phyloP scores from a whole-genome alignment of 2,329 filamentous ascomycete genomes.

The Cladosporium sp. region DNA sequence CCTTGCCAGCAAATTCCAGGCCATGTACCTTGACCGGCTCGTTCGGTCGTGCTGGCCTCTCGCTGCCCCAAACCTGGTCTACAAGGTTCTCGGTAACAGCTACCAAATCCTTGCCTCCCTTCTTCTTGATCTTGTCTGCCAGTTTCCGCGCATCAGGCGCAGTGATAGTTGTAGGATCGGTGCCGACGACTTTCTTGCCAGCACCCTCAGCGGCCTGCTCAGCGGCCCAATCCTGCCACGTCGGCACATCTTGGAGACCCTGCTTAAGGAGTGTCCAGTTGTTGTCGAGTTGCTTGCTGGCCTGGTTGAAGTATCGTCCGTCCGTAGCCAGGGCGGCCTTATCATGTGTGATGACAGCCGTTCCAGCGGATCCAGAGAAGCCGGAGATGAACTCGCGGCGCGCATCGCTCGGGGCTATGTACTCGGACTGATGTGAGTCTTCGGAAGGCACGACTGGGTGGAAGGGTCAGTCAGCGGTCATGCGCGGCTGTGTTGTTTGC shows the following conservation, averaged over 20 bases:
- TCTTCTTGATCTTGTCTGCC: slow-evolving; percentile 81
- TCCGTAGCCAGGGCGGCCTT: slow-evolving; percentile 92
- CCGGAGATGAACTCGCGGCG: slow-evolving; percentile 89
- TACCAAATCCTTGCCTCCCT: slow-evolving; percentile 73
- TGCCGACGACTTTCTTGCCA: slow-evolving; percentile 82
- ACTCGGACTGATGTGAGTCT: slow-evolving; percentile 96
- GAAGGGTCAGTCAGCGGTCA: slow-evolving; percentile 40
- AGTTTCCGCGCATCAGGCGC: slow-evolving; percentile 72
- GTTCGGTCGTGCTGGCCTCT: slow-evolving; percentile 71
- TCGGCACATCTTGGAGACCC: slow-evolving; percentile 88
- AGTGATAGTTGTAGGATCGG: slow-evolving; percentile 86
- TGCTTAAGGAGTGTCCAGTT: slow-evolving; percentile 95
- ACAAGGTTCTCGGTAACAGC: slow-evolving; percentile 80
- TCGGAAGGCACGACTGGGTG: slow-evolving; percentile 85
- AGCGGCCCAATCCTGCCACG: slow-evolving; percentile 94
- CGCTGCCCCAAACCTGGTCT: slow-evolving; percentile 81
- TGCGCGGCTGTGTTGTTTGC: slow-evolving; percentile 20
- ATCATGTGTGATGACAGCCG: slow-evolving; percentile 80
- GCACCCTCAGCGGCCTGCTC: slow-evolving; percentile 67
- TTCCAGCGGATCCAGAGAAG: slow-evolving; percentile 93
- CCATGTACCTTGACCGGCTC: slow-evolving; percentile 73
- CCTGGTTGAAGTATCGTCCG: slow-evolving; percentile 97
- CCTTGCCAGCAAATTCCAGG: slow-evolving; percentile 76
- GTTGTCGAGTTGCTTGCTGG: slow-evolving; percentile 79
- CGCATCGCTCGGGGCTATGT: slow-evolving; percentile 93